A percentile compares a stretch with the other conserved stretches of the same genome.
These are phyloP conservation scores for Aureobasidium mangrovei DNA, from an alignment of 2,329 filamentous ascomycete genomes.

Conservation along the genomic window DNA sequence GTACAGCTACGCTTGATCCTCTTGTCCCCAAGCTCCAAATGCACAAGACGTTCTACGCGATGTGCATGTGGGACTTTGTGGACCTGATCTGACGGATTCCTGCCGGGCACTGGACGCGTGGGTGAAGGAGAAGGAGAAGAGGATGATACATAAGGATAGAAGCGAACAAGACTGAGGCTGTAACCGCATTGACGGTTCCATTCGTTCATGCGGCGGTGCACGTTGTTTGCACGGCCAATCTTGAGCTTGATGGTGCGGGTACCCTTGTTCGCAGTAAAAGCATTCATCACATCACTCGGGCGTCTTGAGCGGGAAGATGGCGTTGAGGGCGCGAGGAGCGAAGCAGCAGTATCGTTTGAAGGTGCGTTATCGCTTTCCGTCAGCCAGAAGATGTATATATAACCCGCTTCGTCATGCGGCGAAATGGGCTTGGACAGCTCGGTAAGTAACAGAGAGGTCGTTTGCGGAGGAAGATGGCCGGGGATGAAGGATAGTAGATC, in stretches of 20 bases:
- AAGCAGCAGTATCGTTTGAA: slow-evolving; percentile 34
- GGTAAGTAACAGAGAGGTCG: slow-evolving; percentile 59
- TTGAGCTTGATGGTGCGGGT: slow-evolving; percentile 57
- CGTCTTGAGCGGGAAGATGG: slow-evolving; percentile 18
- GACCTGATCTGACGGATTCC: slow-evolving; percentile 22
- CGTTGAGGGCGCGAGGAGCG: slow-evolving; percentile 22
- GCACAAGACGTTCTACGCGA: slow-evolving; percentile 80
- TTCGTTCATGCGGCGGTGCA: slow-evolving; percentile 82
- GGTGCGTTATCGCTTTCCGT: slow-evolving; percentile 56
- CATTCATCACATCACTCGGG: slow-evolving; percentile 27
- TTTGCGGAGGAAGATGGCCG: slow-evolving; percentile 54
- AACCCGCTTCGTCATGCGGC: slow-evolving; percentile 68
- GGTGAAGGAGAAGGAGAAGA: slow-evolving; percentile 20
- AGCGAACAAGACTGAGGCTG: slow-evolving; percentile 76
- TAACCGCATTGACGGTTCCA: slow-evolving; percentile 93
- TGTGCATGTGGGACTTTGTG: slow-evolving; percentile 77
- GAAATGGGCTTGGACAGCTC: slow-evolving; percentile 73
- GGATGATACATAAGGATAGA: slow-evolving; percentile 67
- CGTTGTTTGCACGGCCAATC: slow-evolving; percentile 65
- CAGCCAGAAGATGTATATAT: slow-evolving; percentile 99
- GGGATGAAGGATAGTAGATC: slow-evolving; percentile 61
- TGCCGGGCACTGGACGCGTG: slow-evolving; percentile 16
- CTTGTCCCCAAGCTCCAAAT: slow-evolving; percentile 67
- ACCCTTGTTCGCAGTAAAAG: slow-evolving; percentile 22
- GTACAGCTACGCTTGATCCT: slow-evolving; percentile 57